Evolutionary conservation across 352 stramenopile genomes (phyloP), one percentile per base, ranked within the genome.

Genomic region (Phytopythium vexans): DNA sequence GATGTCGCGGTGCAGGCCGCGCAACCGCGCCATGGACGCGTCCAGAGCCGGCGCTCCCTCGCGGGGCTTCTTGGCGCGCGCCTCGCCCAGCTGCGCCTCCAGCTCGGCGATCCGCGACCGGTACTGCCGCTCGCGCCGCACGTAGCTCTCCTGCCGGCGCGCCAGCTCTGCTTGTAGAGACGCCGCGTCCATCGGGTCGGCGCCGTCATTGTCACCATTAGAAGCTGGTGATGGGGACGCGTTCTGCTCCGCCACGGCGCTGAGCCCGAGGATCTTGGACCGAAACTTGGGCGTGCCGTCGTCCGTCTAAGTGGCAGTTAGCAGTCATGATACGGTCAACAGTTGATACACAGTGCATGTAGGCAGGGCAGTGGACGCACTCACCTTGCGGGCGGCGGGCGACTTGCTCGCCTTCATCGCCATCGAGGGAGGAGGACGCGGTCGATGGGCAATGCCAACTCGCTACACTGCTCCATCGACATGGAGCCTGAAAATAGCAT

Each of bases 81-180:
- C 78, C 60, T 92, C 77, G 31, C 64, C 74, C 11, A 91, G 50
- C 54, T 82, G 68, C 3, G 71, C 66, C 49, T 96, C 81, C 8
- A 97, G 56, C 55, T 96, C 84, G 27, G 76, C 65, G 35, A 97
- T 94, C 37, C 84, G 72, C 53, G 92, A 75, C 63, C 93, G 88
- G 62, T 95, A 97, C 49, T 93, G 82, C 6, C 87, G 76, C 61
- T 97, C 88, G 43, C 88, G 72, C 9, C 82, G 68, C 31, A 97
- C 80, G 56, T 97, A 96, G 49, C 70, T 92, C 53, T 97, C 85
- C 58, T 94, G 37, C 11, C 52, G 1, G 21, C n/a, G 48, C 8
- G 62, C 60, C 9, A 91, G 64, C 32, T 91, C 76, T 37, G 85
- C 69, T 38, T 89, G 76, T 27, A 89, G 59, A 38, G 70, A 55